Evolutionary conservation across 1,284 basidiomycete genomes (phyloP).

Genomic region (Ceratorhiza oryzae-sativae): DNA sequence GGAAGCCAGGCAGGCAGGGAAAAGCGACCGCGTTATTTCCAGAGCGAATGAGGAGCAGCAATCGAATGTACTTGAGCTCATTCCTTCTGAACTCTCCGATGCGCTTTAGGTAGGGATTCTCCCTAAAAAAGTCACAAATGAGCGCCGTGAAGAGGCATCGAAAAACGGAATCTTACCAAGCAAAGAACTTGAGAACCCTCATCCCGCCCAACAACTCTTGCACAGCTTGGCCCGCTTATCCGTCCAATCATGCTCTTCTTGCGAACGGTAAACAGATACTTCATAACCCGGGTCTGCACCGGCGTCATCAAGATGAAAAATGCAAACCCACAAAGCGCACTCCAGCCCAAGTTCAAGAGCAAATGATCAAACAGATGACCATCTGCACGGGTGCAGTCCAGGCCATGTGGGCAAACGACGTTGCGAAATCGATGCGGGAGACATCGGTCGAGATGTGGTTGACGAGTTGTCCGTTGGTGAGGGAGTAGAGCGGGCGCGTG

Average conservation of each 20-base stretch:
- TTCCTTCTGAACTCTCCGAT: conserved; percentile 73
- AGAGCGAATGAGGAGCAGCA: conserved; percentile 73
- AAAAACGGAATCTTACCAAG: conserved; percentile 6
- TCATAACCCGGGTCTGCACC: conserved; percentile 76
- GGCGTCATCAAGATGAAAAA: conserved; percentile 75
- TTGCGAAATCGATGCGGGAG: conserved; percentile 74
- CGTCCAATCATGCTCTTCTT: conserved; percentile 84
- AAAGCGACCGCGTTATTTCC: conserved; percentile 72
- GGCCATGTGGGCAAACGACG: conserved; percentile 60
- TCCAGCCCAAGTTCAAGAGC: conserved; percentile 74
- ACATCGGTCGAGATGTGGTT: conserved; percentile 95
- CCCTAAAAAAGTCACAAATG: no score
- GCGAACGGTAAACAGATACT: conserved; percentile 72
- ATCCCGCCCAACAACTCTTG: conserved; percentile 77
- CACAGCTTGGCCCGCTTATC: conserved; percentile 83
- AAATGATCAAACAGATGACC: conserved; percentile 74
- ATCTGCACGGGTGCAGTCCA: conserved; percentile 81
- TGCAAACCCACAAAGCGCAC: conserved; percentile 82
- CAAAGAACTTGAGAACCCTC: conserved; percentile 42
- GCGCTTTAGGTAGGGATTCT: conserved; percentile 58
- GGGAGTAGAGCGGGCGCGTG: conserved; percentile 81
- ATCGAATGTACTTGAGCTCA: conserved; percentile 76
- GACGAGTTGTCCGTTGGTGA: conserved; percentile 86
- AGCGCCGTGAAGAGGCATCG: neutral
- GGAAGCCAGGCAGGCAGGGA: conserved; percentile 78